Percentiles rank a stretch among this genome's conserved stretches.
Conservation (phyloP, 805 yeast genomes). For the Lipomyces yamadae region DNA sequence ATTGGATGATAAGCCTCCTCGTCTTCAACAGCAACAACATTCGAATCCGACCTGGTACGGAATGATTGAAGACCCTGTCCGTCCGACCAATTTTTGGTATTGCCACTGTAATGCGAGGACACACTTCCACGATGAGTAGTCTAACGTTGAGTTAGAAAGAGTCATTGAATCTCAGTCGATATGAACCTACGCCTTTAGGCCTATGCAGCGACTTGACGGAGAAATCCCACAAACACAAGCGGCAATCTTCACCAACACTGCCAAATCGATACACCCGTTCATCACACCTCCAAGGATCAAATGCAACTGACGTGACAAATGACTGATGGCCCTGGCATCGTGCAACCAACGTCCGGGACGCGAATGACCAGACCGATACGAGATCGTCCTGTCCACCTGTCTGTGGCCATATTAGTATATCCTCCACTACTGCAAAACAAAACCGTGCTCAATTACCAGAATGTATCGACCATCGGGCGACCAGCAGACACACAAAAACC, state of each 20-base stretch:
- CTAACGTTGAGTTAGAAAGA: background rate
- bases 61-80: constrained; percentile 13
- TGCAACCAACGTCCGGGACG: constrained; percentile 43
- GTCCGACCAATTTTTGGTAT: constrained; percentile 17
- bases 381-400: constrained; percentile 64
- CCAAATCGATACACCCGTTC: constrained; percentile 54
- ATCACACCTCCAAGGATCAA: constrained; percentile 51
- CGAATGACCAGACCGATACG: constrained; percentile 52
- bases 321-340: constrained; percentile 58
- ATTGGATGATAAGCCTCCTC: constrained; percentile 35
- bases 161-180: background rate
- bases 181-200: constrained; percentile 28
- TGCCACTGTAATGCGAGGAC: constrained; percentile 26
- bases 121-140: constrained; percentile 31
- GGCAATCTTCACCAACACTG: constrained; percentile 62
- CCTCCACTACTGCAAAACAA: background rate
- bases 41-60: constrained; percentile 30
- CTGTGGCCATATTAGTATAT: constrained; percentile 25
- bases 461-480: constrained; percentile 60
- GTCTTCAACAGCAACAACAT: constrained; percentile 27
- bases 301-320: constrained; percentile 55
- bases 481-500: constrained; percentile 57
- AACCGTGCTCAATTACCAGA: constrained; percentile 13
- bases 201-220: constrained; percentile 51
- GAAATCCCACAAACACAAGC: constrained; percentile 59